A percentile compares a stretch with the other conserved stretches of the same genome.
These are phyloP conservation scores for Fusarium verrucosum DNA, from an alignment of 2,329 filamentous ascomycete species.

Conservation along the genomic window DNA sequence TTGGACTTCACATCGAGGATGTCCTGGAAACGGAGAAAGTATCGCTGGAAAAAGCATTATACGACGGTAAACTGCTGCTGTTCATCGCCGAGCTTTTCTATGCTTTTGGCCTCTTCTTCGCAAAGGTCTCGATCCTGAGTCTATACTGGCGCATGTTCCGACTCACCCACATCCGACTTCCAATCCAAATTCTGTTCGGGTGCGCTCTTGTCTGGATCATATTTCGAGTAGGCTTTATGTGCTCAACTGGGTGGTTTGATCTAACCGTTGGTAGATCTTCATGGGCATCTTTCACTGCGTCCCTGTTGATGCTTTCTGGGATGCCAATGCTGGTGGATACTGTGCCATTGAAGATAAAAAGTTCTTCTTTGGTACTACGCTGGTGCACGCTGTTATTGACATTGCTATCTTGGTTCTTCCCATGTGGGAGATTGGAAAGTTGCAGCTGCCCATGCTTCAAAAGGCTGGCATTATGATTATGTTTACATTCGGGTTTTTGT, in stretches of 20 bases:
- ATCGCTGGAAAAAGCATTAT: neutral
- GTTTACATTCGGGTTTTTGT: conserved; percentile 47
- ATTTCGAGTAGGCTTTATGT: conserved; percentile 28
- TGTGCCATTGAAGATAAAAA: conserved; percentile 42
- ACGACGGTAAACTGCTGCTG: conserved; percentile 10
- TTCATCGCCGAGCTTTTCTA: conserved; percentile 44
- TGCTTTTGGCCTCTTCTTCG: conserved; percentile 42
- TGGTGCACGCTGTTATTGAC: conserved; percentile 47
- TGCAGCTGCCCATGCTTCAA: conserved; percentile 43
- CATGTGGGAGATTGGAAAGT: conserved; percentile 44
- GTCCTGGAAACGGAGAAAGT: neutral
- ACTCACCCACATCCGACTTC: conserved; percentile 34
- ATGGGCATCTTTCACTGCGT: conserved; percentile 37
- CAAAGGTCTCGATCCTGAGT: conserved; percentile 43
- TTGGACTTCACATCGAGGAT: conserved; percentile 27
- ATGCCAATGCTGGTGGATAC: neutral
- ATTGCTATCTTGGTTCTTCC: conserved; percentile 46
- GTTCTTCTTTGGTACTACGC: conserved; percentile 48
- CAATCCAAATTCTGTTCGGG: conserved; percentile 43
- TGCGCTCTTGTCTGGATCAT: conserved; percentile 43
- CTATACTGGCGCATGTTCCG: conserved; percentile 49
- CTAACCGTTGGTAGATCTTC: conserved; percentile 4
- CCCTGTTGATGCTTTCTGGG: conserved; percentile 33
- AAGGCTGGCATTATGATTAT: conserved; percentile 44
- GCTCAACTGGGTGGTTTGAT: neutral